These are phyloP conservation scores for Poa annua DNA, from an alignment of 176 grass and related monocot species.

Conservation along the genomic window DNA sequence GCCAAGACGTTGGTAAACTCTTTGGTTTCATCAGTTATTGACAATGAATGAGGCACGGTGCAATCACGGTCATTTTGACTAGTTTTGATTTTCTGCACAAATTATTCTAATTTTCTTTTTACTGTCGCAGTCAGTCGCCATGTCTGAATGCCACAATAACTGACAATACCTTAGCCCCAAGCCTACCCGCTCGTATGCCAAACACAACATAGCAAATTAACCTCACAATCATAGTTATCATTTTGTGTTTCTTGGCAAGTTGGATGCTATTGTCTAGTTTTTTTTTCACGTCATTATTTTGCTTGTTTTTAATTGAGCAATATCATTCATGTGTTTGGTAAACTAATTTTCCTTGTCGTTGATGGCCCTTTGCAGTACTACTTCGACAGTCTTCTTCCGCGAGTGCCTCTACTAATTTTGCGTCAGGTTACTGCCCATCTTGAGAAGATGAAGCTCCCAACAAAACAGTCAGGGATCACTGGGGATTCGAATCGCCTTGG, in stretches of 20 bases:
- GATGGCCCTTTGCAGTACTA: constrained; percentile 75
- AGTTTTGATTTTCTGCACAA: background rate
- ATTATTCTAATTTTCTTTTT: background rate
- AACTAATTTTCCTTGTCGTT: constrained; percentile 33
- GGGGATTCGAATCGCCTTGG: constrained; percentile 89
- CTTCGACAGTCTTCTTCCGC: constrained; percentile 91
- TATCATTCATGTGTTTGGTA: background rate
- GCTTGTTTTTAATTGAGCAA: background rate
- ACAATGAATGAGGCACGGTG: background rate
- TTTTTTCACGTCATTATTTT: constrained; percentile 23
- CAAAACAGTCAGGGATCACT: constrained; percentile 78
- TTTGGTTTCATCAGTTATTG: background rate
- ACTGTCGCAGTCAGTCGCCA: background rate
- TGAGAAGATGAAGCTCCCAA: constrained; percentile 88
- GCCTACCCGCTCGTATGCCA: background rate
- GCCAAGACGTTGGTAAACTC: background rate
- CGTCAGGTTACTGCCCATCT: constrained; percentile 75
- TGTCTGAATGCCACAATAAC: background rate
- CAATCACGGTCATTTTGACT: background rate
- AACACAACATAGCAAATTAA: constrained; percentile 22
- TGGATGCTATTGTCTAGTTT: background rate
- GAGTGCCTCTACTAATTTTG: constrained; percentile 78
- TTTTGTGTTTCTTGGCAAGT: background rate
- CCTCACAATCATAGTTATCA: background rate
- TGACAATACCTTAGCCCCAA: background rate